Base-by-base conservation (phyloP, 768 basidiomycete genomes). In the Naganishia kalamii region DNA sequence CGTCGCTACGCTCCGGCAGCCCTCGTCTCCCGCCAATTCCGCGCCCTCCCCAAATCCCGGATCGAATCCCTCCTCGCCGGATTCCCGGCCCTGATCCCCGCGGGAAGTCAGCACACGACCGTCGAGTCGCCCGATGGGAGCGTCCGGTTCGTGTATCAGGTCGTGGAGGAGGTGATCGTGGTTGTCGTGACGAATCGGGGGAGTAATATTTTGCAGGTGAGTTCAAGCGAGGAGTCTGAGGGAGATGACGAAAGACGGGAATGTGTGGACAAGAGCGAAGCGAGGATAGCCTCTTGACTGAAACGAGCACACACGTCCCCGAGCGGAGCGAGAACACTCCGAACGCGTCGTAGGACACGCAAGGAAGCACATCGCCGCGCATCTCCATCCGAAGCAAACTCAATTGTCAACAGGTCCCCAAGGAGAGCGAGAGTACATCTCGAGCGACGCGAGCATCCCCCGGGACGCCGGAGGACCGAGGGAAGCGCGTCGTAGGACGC, bases 171-270 rank as follows among this genome's bases (percentile, higher is more conserved):
- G 77, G 85, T 98, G 27, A 98, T 97, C 80, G 94, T 98, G 66
- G 83, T 98, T 70, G 84, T 98, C 69, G 93, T 98, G 80, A 98
- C 94, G 62, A 98, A 97, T 81, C 97, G 96, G 78, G 90, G 91
- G 8, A 92, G 90, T n/a, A 99, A 99, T 74, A 98, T 98, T 72
- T 81, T 99, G 41, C 96, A 96, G 73, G 78, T 76, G 51, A 62
- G 78, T 70, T 27, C 32, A 11, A 19, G 13, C 25, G 40, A 21
- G 7, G 23, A 15, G 1, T 7, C 19, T 5, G 10, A 17, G 23
- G 10, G 15, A 60, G 40, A 10, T 29, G 37, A 40, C 37, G 37
- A 40, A 17, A 17, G 17, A 17, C 8, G 17, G 37, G 37, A 17
- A 40, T 7, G 37, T 10, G 29, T 35, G 15, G 1, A 7, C 7